phyloP scores from a whole-genome alignment of 441 rosid genomes.

The Omphalea diandra region DNA sequence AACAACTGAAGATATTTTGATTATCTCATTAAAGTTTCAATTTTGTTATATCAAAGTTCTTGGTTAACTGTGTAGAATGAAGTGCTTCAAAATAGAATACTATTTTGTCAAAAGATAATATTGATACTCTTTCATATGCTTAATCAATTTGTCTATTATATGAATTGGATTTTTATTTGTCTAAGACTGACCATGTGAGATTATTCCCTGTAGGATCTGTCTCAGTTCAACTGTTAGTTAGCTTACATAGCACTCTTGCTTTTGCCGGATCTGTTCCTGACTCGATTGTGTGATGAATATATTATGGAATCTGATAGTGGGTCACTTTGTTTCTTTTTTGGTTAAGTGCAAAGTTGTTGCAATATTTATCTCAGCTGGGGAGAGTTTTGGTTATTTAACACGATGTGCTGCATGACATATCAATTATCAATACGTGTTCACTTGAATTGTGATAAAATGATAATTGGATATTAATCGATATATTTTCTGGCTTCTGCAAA shows the following conservation, averaged over 20 bases:
- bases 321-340: neutral
- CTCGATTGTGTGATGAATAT: neutral
- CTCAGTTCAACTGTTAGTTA: neutral
- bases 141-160: neutral
- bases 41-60: neutral
- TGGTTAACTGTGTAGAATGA: neutral
- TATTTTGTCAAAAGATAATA: neutral
- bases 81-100: neutral
- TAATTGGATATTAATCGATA: neutral
- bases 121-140: neutral
- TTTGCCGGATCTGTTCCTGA: neutral
- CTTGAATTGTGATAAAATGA: neutral
- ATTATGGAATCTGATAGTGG: neutral
- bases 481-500: neutral
- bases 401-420: neutral
- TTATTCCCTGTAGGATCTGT: neutral
- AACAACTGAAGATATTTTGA: neutral
- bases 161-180: neutral
- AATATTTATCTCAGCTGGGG: neutral
- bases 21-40: neutral
- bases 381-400: neutral
- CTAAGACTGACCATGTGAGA: neutral
- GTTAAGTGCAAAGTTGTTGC: neutral
- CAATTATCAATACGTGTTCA: neutral
- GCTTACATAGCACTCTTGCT: neutral